These are phyloP conservation scores for Carpinus viminea DNA, from an alignment of 306 rosid species.

Conservation along the genomic window DNA sequence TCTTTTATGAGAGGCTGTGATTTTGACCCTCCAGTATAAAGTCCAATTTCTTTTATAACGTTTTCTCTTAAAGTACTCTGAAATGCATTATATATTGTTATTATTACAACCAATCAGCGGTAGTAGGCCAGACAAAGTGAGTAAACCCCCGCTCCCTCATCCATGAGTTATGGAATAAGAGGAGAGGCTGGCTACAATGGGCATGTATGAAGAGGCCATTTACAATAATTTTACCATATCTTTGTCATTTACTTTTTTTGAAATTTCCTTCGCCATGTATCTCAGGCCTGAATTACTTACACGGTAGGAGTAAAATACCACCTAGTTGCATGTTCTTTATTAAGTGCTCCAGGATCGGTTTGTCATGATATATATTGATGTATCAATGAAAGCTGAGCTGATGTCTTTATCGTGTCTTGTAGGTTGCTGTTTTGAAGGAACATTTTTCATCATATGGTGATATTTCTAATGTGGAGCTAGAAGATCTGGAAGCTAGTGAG, in stretches of 20 bases:
- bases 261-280: background rate
- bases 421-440: constrained; percentile 74
- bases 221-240: background rate
- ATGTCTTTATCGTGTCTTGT: constrained; percentile 21
- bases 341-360: background rate
- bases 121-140: no score
- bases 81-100: no score
- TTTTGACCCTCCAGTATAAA: no score
- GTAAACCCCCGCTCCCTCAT: background rate
- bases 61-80: no score
- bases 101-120: no score
- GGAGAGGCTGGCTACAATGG: background rate
- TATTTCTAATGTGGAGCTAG: constrained; percentile 57
- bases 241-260: background rate
- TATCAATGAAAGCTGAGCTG: constrained; percentile 17
- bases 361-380: background rate
- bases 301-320: background rate
- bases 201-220: background rate
- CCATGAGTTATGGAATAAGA: background rate
- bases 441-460: constrained; percentile 77
- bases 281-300: background rate
- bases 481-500: constrained; percentile 42
- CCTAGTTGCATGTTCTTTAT: background rate
- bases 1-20: no score
- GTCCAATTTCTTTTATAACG: no score